Evolutionary conservation across 495 filamentous ascomycete genomes (phyloP), one percentile per base, ranked within the genome.

Genomic region (Hypoxylon perforatum): DNA sequence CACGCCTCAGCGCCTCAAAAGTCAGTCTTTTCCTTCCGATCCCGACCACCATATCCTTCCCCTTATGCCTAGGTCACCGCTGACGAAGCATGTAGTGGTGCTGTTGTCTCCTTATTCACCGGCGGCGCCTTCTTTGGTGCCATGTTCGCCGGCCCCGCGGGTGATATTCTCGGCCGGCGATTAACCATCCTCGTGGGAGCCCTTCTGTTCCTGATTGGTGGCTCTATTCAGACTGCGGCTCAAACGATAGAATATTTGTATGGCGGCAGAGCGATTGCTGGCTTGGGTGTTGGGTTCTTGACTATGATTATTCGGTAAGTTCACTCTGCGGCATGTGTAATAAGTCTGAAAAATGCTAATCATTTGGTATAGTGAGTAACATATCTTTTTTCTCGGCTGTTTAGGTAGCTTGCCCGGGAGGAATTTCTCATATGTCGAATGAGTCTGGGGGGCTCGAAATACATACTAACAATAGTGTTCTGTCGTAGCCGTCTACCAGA

Each of bases 21-120:
- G 87, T 89, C 58, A 77, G 81, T 59, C 62, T 22, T 17, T 28
- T 58, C 22, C 18, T 23, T 3, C 36, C 28, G 10, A 1, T 15
- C 18, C 7, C 25, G 25, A 28, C 25, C 25, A 3, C 25, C 25
- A 28, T 28, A 18, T 21, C 35, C 49, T 4, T 46, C 22, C 10
- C 17, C n/a, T n/a, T n/a, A n/a, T n/a, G n/a, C 15, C 6, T 9
- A 17, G 2, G 46, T 17, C 7, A 2, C 14, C 17, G 11, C 41
- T 69, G 23, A 67, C 49, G 21, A 15, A 42, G 15, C 23, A 33
- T 15, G 1, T 57, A 89, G 86, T 46, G 88, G 88, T 51, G 78
- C 88, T 33, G 88, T 91, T 0, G 88, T 91, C 14, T 88, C 88
- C 0, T 76, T 91, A 45, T 91, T 91, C 75, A 91, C 88, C 0